Evolutionary conservation across 2,329 filamentous ascomycete genomes (phyloP).

Genomic region (Ophiostoma piceae): DNA sequence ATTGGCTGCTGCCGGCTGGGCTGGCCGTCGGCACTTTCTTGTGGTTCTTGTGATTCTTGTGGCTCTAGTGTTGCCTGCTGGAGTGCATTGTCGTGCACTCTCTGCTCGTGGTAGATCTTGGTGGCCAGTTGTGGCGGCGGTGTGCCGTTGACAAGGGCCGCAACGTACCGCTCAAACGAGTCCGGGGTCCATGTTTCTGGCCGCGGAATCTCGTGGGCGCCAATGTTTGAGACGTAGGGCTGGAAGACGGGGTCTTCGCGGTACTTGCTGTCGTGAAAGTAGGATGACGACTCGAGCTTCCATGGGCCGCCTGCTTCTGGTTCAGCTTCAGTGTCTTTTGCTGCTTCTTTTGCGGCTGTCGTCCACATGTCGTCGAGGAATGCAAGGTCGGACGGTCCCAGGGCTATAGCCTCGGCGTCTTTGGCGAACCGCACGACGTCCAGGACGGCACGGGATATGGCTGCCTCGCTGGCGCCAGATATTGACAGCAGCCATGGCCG

Average conservation of each 20-base stretch:
- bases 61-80: too few species aligned
- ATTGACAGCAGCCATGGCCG: constrained; percentile 29
- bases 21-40: constrained; percentile 22
- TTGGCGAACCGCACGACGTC: constrained; percentile 23
- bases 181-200: constrained; percentile 41
- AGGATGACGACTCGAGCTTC: constrained; percentile 22
- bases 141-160: constrained; percentile 38
- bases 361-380: neutral
- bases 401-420: constrained; percentile 20
- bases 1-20: neutral
- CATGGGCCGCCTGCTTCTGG: constrained; percentile 4
- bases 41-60: neutral
- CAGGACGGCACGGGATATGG: constrained; percentile 22
- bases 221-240: constrained; percentile 28
- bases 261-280: constrained; percentile 16
- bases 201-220: constrained; percentile 38
- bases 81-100: neutral
- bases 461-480: constrained; percentile 26
- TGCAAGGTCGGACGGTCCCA: neutral
- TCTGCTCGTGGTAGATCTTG: constrained; percentile 34
- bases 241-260: constrained; percentile 22
- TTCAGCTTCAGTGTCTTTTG: too few species aligned
- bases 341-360: neutral
- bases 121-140: constrained; percentile 34
- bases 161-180: constrained; percentile 42